Evolutionary conservation across 768 basidiomycete species (phyloP), one percentile per base, ranked within the genome.

Genomic region (Lentinula sp.): DNA sequence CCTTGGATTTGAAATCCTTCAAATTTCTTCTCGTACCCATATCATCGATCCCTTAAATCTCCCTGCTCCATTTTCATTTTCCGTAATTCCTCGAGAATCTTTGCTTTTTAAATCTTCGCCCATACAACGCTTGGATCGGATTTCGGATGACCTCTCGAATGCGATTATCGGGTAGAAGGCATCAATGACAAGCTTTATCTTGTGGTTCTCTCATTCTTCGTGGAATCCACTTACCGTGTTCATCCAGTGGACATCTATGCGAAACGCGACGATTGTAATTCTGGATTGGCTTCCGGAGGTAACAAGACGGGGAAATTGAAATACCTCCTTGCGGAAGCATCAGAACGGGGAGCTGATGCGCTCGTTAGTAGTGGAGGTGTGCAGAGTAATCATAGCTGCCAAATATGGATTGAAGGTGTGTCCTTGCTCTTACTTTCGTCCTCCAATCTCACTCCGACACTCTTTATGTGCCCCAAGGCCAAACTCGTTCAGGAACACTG

Each of bases 221-320:
- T n/a, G 6, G 13, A 4, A 16, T 43, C 13, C 16, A 16, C 13
- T 16, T n/a, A 16, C 4, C 15, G 39, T 43, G 42, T n/a, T 4
- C 6, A 4, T 43, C 60, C 62, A 23, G 67, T 68, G 41, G 41
- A 61, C 42, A 59, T 69, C 55, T 69, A 63, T 57, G 68, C 68
- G 1, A 69, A 69, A 45, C 65, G 68, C 56, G 68, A 69, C n/a
- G 68, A 69, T 52, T 68, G 67, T 52, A 69, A 69, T 58, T 66
- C 67, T 15, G 66, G 42, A 0, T 61, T 69, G 1, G 67, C 68
- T 1, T 67, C 64, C 20, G 68, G 68, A 15, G 68, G 68, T 1
- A 69, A 69, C 67, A 68, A 69, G 64, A 68, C 66, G 18, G 60
- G 69, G 6, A 69, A 69, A 45, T 63, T 69, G 46, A 66, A 68